Evolutionary conservation across 2,329 filamentous ascomycete genomes (phyloP), one percentile per base, ranked within the genome.

Genomic region (Dryadomyces quercivorus): DNA sequence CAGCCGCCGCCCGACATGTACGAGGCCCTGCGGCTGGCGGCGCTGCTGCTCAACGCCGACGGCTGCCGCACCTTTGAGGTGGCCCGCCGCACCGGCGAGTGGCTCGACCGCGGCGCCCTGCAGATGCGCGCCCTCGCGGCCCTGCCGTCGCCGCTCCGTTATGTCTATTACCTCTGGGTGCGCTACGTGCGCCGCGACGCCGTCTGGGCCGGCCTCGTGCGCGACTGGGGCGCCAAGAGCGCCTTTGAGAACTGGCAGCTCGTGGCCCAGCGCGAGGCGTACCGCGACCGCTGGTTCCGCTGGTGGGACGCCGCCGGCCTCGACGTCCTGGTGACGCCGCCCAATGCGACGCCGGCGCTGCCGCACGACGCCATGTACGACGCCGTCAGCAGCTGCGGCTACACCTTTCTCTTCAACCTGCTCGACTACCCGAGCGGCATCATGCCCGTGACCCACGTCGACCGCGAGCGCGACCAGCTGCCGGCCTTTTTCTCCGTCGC

Each of bases 351-450:
- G 0, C 90, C 91, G 1, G 91, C 91, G 0, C 80, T 95, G 3
- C 90, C 90, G 1, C 90, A 95, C 65, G 81, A 84, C 49, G 90
- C 82, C 0, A 96, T 95, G 89, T 80, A 81, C 60, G 84, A 92
- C 62, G 88, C 88, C 2, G 82, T 93, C 47, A 86, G 85, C 58
- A 88, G 84, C 60, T 96, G 91, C 63, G 90, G 89, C 1, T 96
- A 97, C 65, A 96, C 91, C 0, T 95, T 96, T 66, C 70, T 95
- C 55, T 97, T 93, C 72, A 96, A 96, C 63, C 60, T 96, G 63
- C 80, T 96, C 50, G 92, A 96, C 65, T 96, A 96, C 69, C 81
- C 86, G 1, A 79, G 81, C 13, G 91, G 91, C 42, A 81, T 95
- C 40, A 64, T 97, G 21, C 91, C 92, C 0, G 83, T 96, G 1